These are phyloP conservation scores for Plantago ovata DNA, from an alignment of 257 asterid species.

Conservation along the genomic window DNA sequence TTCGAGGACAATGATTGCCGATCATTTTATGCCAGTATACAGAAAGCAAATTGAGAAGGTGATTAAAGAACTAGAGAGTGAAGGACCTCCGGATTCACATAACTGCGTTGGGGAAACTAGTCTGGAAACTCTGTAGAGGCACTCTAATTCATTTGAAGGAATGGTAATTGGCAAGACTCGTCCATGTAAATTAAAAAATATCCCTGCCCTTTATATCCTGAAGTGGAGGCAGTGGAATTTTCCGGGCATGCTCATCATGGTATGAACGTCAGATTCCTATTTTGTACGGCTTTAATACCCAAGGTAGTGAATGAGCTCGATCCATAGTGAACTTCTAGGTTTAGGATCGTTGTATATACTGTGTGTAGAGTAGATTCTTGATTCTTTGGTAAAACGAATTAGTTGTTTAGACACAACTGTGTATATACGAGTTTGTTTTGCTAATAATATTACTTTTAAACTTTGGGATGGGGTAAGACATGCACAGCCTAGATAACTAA, in stretches of 20 bases:
- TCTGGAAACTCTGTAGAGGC: slow-evolving; percentile 14
- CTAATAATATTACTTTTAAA: too few species aligned
- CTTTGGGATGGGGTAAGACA: too few species aligned
- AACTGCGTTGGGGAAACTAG: slow-evolving; percentile 20
- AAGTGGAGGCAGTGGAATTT: too few species aligned
- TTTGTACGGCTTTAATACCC: neutral
- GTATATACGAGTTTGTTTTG: too few species aligned
- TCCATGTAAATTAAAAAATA: neutral
- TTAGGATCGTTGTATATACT: slow-evolving; percentile 16
- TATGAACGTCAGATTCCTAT: too few species aligned
- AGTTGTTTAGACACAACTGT: neutral
- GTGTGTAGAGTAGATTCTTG: slow-evolving; percentile 15
- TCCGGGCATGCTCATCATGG: too few species aligned
- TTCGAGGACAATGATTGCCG: slow-evolving; percentile 87
- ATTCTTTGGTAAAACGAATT: slow-evolving; percentile 15
- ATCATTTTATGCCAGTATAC: slow-evolving; percentile 93
- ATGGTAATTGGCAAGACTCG: neutral
- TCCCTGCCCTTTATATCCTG: neutral
- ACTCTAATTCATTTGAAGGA: neutral
- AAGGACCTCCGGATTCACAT: slow-evolving; percentile 22
- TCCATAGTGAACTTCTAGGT: neutral
- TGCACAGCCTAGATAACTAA: too few species aligned
- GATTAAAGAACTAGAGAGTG: slow-evolving; percentile 56
- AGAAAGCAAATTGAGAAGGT: slow-evolving; percentile 77
- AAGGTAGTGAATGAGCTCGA: neutral